Evolutionary conservation across 768 basidiomycete genomes (phyloP).

Genomic region (Leccinum uliginosum): DNA sequence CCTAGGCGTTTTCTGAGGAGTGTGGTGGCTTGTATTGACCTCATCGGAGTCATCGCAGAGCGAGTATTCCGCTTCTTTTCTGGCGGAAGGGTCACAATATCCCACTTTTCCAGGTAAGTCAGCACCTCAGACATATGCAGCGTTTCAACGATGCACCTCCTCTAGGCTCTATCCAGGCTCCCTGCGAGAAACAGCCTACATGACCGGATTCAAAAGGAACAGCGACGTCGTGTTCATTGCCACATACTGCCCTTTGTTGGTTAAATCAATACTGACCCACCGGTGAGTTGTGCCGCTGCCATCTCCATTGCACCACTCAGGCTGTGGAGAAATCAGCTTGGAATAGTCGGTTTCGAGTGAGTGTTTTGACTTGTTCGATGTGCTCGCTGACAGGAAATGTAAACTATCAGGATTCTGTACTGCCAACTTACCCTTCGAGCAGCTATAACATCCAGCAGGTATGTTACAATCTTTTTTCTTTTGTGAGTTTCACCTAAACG

Average conservation of each 20-base stretch:
- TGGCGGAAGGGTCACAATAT: constrained; percentile 45
- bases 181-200: constrained; percentile 56
- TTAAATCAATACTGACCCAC: constrained; percentile 43
- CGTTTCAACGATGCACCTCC: neutral
- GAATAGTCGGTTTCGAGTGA: constrained; percentile 55
- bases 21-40: neutral
- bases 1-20: constrained; percentile 22
- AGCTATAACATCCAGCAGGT: constrained; percentile 61
- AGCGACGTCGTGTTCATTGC: constrained; percentile 59
- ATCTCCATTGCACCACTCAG: constrained; percentile 19
- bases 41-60: constrained; percentile 30
- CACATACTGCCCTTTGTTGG: constrained; percentile 54
- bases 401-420: constrained; percentile 39
- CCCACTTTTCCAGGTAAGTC: constrained; percentile 48
- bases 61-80: constrained; percentile 50
- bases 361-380: constrained; percentile 12
- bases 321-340: constrained; percentile 45
- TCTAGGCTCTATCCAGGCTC: constrained; percentile 38
- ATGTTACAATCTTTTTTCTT: neutral
- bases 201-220: constrained; percentile 60
- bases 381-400: neutral
- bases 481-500: too few species aligned
- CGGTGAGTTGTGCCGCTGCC: constrained; percentile 37
- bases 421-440: constrained; percentile 49
- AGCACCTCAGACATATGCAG: neutral